Percentiles rank a stretch among this genome's conserved stretches.
These are phyloP conservation scores for Orbilia javanica DNA, from an alignment of 2,329 filamentous ascomycete species.

Conservation along the genomic window DNA sequence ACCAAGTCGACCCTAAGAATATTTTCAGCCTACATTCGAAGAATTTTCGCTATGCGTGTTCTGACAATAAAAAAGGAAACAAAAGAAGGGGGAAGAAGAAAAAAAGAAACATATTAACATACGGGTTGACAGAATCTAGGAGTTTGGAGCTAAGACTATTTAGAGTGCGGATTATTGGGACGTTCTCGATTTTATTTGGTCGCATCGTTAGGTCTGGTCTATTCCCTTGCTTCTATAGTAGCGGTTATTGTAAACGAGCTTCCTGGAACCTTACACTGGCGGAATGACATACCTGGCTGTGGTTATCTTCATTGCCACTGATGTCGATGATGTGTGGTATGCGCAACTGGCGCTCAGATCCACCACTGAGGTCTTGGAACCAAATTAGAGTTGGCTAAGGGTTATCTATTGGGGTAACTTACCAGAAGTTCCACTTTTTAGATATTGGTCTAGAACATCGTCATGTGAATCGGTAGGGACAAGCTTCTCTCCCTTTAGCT, in stretches of 20 bases:
- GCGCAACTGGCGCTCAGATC: constrained; percentile 73
- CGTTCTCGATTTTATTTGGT: constrained; percentile 78
- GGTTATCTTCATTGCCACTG: constrained; percentile 93
- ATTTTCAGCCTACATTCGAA: not conserved
- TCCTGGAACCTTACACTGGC: too few species aligned
- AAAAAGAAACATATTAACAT: constrained; percentile 3
- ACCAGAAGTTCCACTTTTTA: constrained; percentile 76
- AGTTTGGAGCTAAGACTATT: constrained; percentile 95
- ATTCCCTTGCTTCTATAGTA: constrained; percentile 79
- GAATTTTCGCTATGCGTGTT: too few species aligned
- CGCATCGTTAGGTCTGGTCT: constrained; percentile 91
- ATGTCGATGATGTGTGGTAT: constrained; percentile 92
- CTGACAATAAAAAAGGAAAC: too few species aligned
- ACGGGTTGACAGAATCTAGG: constrained; percentile 85
- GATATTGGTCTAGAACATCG: constrained; percentile 85
- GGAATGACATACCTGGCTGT: constrained; percentile 69
- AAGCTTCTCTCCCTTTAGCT: constrained; percentile 88
- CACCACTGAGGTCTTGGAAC: constrained; percentile 64
- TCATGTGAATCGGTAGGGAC: constrained; percentile 82
- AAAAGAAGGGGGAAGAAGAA: too few species aligned
- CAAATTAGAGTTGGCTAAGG: not conserved
- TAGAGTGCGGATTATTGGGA: constrained; percentile 87
- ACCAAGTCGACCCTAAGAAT: constrained; percentile 14
- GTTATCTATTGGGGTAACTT: constrained; percentile 60
- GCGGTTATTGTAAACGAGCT: constrained; percentile 64